phyloP scores from a whole-genome alignment of 345 rosid species.

The Cochlearia excelsa region DNA sequence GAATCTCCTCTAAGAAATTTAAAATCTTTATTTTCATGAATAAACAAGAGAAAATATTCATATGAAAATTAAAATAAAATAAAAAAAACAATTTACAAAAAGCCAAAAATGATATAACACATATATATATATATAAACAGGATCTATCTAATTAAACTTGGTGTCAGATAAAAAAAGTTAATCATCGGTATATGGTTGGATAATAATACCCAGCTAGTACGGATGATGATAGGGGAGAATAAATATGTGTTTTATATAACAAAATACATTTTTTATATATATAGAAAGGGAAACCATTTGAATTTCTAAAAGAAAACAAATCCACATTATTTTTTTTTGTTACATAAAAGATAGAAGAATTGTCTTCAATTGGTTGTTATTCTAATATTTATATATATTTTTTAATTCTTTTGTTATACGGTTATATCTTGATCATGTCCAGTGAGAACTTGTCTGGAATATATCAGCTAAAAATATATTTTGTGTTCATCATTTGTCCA shows the following conservation, averaged over 20 bases:
- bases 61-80: too few relatives aligned
- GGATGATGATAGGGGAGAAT: constrained; percentile 27
- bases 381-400: background rate
- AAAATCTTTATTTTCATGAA: too few relatives aligned
- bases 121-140: background rate
- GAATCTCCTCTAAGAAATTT: too few relatives aligned
- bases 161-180: constrained; percentile 32
- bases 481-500: constrained; percentile 30
- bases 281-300: constrained; percentile 22
- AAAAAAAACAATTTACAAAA: too few relatives aligned
- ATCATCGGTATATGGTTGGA: constrained; percentile 15
- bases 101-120: too few relatives aligned
- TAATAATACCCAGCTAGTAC: constrained; percentile 23
- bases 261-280: constrained; percentile 7
- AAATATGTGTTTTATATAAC: too few relatives aligned
- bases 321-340: constrained; percentile 7
- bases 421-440: constrained; percentile 36
- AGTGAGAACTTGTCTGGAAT: constrained; percentile 36
- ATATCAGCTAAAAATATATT: constrained; percentile 20
- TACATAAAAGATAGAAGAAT: constrained; percentile 29
- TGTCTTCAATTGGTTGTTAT: constrained; percentile 32
- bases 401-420: background rate
- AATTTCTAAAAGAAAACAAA: constrained; percentile 24
- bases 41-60: too few relatives aligned
- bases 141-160: constrained; percentile 30